These are phyloP conservation scores for Camelina laxa DNA, from an alignment of 345 rosid genomes.

Conservation along the genomic window DNA sequence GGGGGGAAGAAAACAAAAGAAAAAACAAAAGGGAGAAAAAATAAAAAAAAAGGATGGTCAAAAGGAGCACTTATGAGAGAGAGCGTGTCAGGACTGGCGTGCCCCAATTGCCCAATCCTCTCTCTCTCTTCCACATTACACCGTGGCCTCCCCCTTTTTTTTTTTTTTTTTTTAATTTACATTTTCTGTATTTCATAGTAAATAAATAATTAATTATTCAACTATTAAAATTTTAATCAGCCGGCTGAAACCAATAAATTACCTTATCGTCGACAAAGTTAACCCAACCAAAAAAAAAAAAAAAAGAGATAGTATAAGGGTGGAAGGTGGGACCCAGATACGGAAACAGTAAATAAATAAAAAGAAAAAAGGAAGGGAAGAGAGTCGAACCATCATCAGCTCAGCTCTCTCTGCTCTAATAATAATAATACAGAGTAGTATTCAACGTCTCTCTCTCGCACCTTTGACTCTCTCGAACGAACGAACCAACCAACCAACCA, in stretches of 20 bases:
- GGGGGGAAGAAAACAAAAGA: no score
- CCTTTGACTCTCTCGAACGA: slow-evolving; percentile 2
- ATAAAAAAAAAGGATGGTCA: slow-evolving; percentile 22
- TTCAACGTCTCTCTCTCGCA: neutral
- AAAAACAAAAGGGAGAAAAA: neutral
- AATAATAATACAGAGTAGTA: no score
- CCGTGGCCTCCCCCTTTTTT: slow-evolving; percentile 18
- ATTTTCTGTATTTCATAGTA: no score
- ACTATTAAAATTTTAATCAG: neutral
- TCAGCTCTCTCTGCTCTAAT: no score
- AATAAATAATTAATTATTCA: neutral
- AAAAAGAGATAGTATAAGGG: neutral
- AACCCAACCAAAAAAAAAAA: neutral
- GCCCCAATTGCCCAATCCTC: slow-evolving; percentile 40
- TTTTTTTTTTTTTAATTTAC: neutral
- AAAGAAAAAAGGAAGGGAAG: no score
- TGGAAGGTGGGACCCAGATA: slow-evolving; percentile 32
- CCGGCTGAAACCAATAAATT: neutral
- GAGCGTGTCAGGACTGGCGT: slow-evolving; percentile 44
- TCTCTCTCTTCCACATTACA: slow-evolving; percentile 37
- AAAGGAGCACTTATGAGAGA: slow-evolving; percentile 43
- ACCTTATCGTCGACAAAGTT: neutral
- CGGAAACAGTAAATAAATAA: neutral
- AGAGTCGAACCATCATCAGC: no score
- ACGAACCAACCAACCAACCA: neutral